Evolutionary conservation across 129 eudicot genomes (phyloP).

Genomic region (Artemisia annua): DNA sequence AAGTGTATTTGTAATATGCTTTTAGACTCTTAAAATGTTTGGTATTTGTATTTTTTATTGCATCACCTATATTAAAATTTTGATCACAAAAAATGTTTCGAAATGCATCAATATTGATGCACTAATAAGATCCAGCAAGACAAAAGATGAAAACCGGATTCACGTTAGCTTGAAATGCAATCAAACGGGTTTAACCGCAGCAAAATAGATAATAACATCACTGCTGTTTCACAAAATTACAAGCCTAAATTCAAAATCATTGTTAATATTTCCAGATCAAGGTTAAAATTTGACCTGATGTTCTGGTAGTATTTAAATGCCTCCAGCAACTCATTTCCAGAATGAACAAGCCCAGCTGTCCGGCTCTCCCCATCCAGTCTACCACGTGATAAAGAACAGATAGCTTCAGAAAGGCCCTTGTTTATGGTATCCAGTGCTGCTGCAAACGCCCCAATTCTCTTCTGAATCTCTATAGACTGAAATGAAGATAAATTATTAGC

Average conservation of each 20-base stretch:
- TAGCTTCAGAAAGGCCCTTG: constrained; percentile 90
- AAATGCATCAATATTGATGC: too few relatives aligned
- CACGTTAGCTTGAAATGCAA: constrained; percentile 3
- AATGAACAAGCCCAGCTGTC: constrained; percentile 76
- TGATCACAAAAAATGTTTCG: too few relatives aligned
- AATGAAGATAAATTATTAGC: constrained; percentile 15
- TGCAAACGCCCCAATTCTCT: constrained; percentile 93
- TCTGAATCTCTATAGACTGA: constrained; percentile 89
- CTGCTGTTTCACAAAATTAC: neutral
- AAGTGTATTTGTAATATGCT: too few relatives aligned
- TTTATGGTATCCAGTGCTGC: constrained; percentile 87
- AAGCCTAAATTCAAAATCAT: neutral
- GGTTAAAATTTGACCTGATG: constrained; percentile 49
- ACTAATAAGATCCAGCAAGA: neutral
- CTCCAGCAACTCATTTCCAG: constrained; percentile 86
- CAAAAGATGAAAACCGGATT: neutral
- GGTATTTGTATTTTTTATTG: too few relatives aligned
- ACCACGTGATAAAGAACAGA: constrained; percentile 84
- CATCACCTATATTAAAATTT: too few relatives aligned
- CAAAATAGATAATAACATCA: neutral
- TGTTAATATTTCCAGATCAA: constrained; percentile 8
- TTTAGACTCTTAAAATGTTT: too few relatives aligned
- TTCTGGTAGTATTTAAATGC: constrained; percentile 77
- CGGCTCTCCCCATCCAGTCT: constrained; percentile 91
- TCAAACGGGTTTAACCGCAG: neutral